A percentile compares a stretch with the other conserved stretches of the same genome.
phyloP scores from a whole-genome alignment of 176 grass and related monocot genomes.

The Guadua angustifolia region DNA sequence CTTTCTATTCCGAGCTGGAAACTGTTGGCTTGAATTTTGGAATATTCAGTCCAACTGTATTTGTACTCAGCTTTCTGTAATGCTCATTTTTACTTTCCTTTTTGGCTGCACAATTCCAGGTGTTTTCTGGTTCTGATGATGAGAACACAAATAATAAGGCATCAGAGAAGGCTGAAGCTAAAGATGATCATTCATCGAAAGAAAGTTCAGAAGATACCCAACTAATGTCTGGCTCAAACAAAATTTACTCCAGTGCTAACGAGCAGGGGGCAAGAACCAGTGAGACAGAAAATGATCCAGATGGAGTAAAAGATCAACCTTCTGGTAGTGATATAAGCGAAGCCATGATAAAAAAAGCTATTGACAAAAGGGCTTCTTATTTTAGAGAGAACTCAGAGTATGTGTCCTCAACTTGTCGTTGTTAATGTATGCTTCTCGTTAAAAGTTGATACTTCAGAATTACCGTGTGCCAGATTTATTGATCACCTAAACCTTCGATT shows the following conservation, averaged over 20 bases:
- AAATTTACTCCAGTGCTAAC: slow-evolving; percentile 45
- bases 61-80: not conserved
- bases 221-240: slow-evolving; percentile 35
- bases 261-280: slow-evolving; percentile 45
- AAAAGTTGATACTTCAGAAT: not conserved
- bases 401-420: slow-evolving; percentile 40
- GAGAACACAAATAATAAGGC: slow-evolving; percentile 51
- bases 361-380: slow-evolving; percentile 69
- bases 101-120: slow-evolving; percentile 47
- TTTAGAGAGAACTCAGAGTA: slow-evolving; percentile 87
- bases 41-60: not conserved
- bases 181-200: slow-evolving; percentile 53
- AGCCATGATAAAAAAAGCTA: slow-evolving; percentile 73
- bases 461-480: slow-evolving; percentile 14
- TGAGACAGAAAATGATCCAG: slow-evolving; percentile 32
- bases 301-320: slow-evolving; percentile 44
- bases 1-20: slow-evolving; percentile 22
- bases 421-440: not conserved
- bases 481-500: not conserved
- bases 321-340: slow-evolving; percentile 58
- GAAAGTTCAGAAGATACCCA: slow-evolving; percentile 58
- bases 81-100: slow-evolving; percentile 21
- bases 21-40: slow-evolving; percentile 16
- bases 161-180: slow-evolving; percentile 46
- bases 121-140: slow-evolving; percentile 70